Conservation (phyloP, 164 flowering plant species). For the Vitis amurensis region DNA sequence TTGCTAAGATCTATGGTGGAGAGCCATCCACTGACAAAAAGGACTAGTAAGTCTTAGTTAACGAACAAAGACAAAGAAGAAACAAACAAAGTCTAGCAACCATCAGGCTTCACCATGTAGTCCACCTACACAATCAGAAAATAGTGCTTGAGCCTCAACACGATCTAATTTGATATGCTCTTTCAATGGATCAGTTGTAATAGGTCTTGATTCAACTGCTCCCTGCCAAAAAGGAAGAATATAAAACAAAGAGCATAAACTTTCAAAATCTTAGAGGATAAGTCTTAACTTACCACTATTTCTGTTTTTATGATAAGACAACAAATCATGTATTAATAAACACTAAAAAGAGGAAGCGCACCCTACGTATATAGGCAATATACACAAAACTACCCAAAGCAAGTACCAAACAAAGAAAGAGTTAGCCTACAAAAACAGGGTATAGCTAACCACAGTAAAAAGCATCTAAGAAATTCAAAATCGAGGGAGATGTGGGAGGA, state of each 20-base stretch:
- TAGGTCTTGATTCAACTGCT: constrained; percentile 9
- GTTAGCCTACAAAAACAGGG: too few relatives aligned
- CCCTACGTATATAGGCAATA: too few relatives aligned
- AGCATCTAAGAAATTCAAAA: too few relatives aligned
- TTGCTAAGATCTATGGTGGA: background rate
- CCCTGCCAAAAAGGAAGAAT: constrained; percentile 15
- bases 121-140: constrained; percentile 19
- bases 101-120: constrained; percentile 1
- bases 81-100: background rate
- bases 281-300: constrained; percentile 23
- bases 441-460: too few relatives aligned
- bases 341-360: too few relatives aligned
- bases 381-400: too few relatives aligned
- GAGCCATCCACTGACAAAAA: background rate
- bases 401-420: too few relatives aligned
- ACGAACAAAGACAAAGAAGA: too few relatives aligned
- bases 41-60: background rate
- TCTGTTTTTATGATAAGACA: background rate
- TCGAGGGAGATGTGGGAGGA: too few relatives aligned
- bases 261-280: too few relatives aligned
- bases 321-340: too few relatives aligned
- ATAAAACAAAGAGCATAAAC: background rate
- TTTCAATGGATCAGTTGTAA: constrained; percentile 11
- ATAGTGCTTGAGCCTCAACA: constrained; percentile 13
- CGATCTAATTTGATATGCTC: constrained; percentile 28